These are phyloP conservation scores for Solanum hybrid DNA, from an alignment of 305 asterid species.

Conservation along the genomic window DNA sequence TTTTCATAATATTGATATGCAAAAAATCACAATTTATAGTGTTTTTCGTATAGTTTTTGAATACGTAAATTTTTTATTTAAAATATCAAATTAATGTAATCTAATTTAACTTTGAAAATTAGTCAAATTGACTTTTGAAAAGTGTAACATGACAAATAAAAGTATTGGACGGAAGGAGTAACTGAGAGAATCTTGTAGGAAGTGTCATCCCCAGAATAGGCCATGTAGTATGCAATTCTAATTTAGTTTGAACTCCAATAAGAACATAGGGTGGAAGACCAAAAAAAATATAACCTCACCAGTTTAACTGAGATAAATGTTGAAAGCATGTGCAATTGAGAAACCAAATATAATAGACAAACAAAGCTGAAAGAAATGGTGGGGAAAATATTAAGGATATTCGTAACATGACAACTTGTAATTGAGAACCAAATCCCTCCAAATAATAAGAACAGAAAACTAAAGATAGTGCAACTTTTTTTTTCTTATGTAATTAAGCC, in stretches of 20 bases:
- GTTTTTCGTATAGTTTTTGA: no score
- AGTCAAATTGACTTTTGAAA: neutral
- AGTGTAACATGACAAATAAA: no score
- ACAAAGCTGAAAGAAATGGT: neutral
- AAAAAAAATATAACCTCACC: neutral
- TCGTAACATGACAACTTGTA: neutral
- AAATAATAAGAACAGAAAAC: neutral
- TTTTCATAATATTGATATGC: neutral
- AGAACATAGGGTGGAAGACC: neutral
- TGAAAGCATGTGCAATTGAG: neutral
- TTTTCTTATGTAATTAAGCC: neutral
- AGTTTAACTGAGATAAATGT: neutral
- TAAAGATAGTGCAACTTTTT: neutral
- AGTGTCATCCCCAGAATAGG: accelerated
- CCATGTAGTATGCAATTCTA: no score
- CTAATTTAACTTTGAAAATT: no score
- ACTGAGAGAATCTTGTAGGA: no score
- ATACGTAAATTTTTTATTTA: no score
- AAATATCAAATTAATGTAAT: no score
- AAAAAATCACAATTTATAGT: no score
- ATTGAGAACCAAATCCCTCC: neutral
- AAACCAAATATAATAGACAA: neutral
- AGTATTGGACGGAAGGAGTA: accelerated
- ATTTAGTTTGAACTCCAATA: no score
- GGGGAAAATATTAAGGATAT: neutral